Evolutionary conservation across 73 alveolate species (phyloP).

Genomic region (Diophrys sp.): DNA sequence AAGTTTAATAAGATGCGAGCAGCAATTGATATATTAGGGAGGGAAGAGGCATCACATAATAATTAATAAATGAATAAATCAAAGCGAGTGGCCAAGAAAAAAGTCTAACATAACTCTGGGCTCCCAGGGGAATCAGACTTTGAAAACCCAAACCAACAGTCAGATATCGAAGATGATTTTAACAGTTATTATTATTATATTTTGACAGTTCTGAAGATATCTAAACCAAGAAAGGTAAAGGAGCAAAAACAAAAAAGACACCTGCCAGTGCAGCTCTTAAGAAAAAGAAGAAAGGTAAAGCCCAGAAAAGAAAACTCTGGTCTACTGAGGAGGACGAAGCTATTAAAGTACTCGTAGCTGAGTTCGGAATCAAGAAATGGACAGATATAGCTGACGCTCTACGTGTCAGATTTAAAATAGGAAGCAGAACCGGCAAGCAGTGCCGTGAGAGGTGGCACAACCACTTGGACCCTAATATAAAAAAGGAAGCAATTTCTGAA

Average conservation of each 20-base stretch:
- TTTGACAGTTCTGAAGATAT: not conserved
- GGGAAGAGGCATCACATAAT: no score
- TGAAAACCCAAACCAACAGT: not conserved
- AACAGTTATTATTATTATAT: no score
- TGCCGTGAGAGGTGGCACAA: slow-evolving; percentile 98
- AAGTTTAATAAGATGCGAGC: no score
- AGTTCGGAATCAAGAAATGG: slow-evolving; percentile 83
- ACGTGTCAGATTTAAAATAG: slow-evolving; percentile 53
- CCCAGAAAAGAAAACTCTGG: slow-evolving; percentile 34
- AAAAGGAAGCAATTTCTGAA: slow-evolving; percentile 87
- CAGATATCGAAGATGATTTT: not conserved
- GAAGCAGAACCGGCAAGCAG: slow-evolving; percentile 91
- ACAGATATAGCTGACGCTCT: slow-evolving; percentile 71
- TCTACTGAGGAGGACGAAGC: slow-evolving; percentile 78
- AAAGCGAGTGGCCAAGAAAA: not conserved
- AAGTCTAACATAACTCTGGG: not conserved
- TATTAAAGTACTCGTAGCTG: slow-evolving; percentile 57
- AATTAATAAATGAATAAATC: not conserved
- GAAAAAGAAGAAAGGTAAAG: slow-evolving; percentile 14
- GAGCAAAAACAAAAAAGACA: not conserved
- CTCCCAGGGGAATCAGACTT: not conserved
- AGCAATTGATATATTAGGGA: no score
- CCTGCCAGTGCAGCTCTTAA: not conserved
- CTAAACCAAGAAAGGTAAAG: not conserved
- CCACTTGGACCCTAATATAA: slow-evolving; percentile 92